These are phyloP conservation scores for Metschnikowia santaceciliae DNA, from an alignment of 805 yeast genomes.

Conservation along the genomic window DNA sequence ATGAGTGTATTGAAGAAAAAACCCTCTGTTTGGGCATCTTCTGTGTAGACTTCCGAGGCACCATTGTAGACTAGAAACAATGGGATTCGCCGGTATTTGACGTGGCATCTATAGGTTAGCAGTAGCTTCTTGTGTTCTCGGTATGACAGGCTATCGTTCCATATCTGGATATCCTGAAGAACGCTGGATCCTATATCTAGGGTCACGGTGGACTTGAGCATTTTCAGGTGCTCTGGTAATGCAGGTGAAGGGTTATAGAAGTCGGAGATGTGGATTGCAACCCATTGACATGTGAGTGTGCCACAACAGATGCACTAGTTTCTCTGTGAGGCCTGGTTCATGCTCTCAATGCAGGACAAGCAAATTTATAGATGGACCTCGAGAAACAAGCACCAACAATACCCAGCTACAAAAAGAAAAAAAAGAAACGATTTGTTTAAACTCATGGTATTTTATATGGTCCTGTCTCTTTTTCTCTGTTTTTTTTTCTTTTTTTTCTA, in stretches of 20 bases:
- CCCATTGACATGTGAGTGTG: neutral
- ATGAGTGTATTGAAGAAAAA: conserved; percentile 11
- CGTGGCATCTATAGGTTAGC: conserved; percentile 5
- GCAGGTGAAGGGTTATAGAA: neutral
- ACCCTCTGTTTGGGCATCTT: conserved; percentile 9
- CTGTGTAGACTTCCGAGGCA: conserved; percentile 16
- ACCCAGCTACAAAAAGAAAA: no score
- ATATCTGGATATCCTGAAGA: conserved; percentile 15
- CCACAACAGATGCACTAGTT: neutral
- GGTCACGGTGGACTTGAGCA: conserved; percentile 11
- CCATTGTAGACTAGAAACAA: conserved; percentile 15
- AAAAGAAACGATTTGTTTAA: no score
- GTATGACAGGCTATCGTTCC: conserved; percentile 6
- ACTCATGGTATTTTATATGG: no score
- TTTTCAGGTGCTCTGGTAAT: neutral
- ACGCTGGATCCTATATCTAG: conserved; percentile 7
- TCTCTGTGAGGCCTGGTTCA: neutral
- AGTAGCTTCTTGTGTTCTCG: neutral
- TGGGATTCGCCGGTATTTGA: conserved; percentile 13
- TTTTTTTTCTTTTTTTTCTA: no score
- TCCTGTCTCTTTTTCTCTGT: no score
- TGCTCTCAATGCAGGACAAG: neutral
- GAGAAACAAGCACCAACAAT: neutral
- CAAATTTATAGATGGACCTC: neutral
- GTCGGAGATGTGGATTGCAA: neutral